Evolutionary conservation across 192 early-diverging fungal species (phyloP).

Genomic region (Dispira simplex): DNA sequence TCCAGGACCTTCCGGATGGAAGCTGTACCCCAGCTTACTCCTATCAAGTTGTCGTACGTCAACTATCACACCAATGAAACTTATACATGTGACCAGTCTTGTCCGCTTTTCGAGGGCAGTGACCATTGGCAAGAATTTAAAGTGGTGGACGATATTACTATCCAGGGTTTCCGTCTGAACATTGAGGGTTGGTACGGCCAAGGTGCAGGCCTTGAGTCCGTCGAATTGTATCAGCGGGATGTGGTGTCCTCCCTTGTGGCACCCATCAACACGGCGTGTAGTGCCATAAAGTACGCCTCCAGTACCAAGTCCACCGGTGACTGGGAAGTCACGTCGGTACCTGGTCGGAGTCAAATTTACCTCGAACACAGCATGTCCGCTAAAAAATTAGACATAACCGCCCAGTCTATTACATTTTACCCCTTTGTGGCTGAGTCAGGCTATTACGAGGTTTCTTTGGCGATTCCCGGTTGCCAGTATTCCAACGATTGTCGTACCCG

Average conservation of each 20-base stretch:
- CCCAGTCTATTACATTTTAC: slow-evolving; percentile 15
- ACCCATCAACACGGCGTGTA: slow-evolving; percentile 2
- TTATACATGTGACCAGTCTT: slow-evolving; percentile 21
- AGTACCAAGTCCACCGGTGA: slow-evolving; percentile 14
- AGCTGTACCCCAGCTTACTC: slow-evolving; percentile 33
- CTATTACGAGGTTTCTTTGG: slow-evolving; percentile 36
- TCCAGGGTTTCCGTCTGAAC: slow-evolving; percentile 38
- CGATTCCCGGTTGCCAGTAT: slow-evolving; percentile 39
- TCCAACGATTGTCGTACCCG: slow-evolving; percentile 26
- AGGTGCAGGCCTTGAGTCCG: slow-evolving; percentile 27
- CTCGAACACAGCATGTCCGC: slow-evolving; percentile 17
- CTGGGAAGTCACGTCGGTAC: slow-evolving; percentile 19
- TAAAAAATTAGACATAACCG: slow-evolving; percentile 13
- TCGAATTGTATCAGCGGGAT: slow-evolving; percentile 30
- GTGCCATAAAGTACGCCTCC: background rate
- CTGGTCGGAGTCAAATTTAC: slow-evolving; percentile 21
- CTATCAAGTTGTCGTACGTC: slow-evolving; percentile 41
- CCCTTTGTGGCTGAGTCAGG: slow-evolving; percentile 44
- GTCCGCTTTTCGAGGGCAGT: slow-evolving; percentile 20
- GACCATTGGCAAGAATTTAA: slow-evolving; percentile 28
- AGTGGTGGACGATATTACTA: slow-evolving; percentile 25
- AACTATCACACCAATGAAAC: slow-evolving; percentile 33
- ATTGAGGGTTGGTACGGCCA: slow-evolving; percentile 38
- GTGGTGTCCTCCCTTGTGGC: slow-evolving; percentile 4
- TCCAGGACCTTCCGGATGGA: slow-evolving; percentile 52